Conservation (phyloP, 345 rosid species). For the Brassica carinata region DNA sequence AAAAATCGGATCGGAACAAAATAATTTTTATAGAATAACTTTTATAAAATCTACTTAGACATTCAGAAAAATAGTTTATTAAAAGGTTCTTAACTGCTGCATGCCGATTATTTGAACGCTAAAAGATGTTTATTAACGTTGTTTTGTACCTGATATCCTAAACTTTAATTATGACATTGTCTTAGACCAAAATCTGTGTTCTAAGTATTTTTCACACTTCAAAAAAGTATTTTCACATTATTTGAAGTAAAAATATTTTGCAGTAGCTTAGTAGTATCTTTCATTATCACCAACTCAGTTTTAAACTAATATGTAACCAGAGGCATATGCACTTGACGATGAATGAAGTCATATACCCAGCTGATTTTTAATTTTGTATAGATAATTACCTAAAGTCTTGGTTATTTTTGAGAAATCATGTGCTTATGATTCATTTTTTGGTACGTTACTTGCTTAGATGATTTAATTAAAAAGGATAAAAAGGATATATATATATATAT, state of each 20-base stretch:
- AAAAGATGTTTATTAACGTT: too few species aligned
- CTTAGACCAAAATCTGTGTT: not conserved
- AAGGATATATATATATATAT: too few species aligned
- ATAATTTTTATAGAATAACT: too few species aligned
- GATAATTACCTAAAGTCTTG: not conserved
- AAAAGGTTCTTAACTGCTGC: not conserved
- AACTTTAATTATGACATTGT: too few species aligned
- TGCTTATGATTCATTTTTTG: not conserved
- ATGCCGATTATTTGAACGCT: not conserved
- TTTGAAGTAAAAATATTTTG: not conserved
- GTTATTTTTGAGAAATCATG: not conserved
- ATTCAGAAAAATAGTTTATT: not conserved
- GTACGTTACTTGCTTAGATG: not conserved
- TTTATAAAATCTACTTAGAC: not conserved
- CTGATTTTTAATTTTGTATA: too few species aligned
- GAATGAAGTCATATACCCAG: not conserved
- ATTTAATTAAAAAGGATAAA: too few species aligned
- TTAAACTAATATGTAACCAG: not conserved
- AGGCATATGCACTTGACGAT: not conserved
- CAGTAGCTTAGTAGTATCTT: not conserved
- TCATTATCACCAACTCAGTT: not conserved
- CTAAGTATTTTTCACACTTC: not conserved
- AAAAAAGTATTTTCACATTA: not conserved
- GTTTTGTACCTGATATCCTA: not conserved
- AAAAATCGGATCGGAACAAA: too few species aligned